These are phyloP conservation scores for Hemisphaericaspora nanyangensis DNA, from an alignment of 805 yeast genomes.

Conservation along the genomic window DNA sequence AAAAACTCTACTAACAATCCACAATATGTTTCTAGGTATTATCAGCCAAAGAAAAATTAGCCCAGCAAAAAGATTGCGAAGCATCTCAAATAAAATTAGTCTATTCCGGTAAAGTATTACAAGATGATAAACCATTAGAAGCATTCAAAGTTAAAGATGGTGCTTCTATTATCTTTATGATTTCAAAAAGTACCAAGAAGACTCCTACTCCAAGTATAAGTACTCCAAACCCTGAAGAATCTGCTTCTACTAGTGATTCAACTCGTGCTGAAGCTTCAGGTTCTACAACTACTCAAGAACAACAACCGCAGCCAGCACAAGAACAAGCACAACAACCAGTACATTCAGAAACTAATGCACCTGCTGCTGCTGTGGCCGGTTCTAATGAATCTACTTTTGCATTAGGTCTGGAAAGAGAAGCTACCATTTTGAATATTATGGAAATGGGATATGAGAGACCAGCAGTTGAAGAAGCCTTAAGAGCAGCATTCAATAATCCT, in stretches of 20 bases:
- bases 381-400: slow-evolving; percentile 48
- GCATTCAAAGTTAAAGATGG: slow-evolving; percentile 74
- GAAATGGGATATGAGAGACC: slow-evolving; percentile 94
- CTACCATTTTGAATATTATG: slow-evolving; percentile 76
- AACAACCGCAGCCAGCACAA: slow-evolving; percentile 5
- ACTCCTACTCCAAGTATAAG: slow-evolving; percentile 21
- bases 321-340: slow-evolving; percentile 18
- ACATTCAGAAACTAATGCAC: slow-evolving; percentile 15
- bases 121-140: slow-evolving; percentile 72
- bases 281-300: slow-evolving; percentile 8
- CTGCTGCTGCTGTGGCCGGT: slow-evolving; percentile 10
- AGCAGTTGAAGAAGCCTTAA: slow-evolving; percentile 84
- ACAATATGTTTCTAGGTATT: slow-evolving; percentile 39
- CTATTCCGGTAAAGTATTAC: slow-evolving; percentile 86
- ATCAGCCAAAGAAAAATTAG: slow-evolving; percentile 71
- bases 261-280: slow-evolving; percentile 14
- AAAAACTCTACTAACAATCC: slow-evolving; percentile 13
- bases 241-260: slow-evolving; percentile 21
- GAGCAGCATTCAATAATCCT: slow-evolving; percentile 96
- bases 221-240: slow-evolving; percentile 17
- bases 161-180: slow-evolving; percentile 91
- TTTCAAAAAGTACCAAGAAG: slow-evolving; percentile 47
- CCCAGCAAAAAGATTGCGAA: slow-evolving; percentile 63
- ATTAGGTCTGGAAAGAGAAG: slow-evolving; percentile 72
- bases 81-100: slow-evolving; percentile 79